phyloP scores from a whole-genome alignment of 495 filamentous ascomycete genomes.

The Trichoderma virens region DNA sequence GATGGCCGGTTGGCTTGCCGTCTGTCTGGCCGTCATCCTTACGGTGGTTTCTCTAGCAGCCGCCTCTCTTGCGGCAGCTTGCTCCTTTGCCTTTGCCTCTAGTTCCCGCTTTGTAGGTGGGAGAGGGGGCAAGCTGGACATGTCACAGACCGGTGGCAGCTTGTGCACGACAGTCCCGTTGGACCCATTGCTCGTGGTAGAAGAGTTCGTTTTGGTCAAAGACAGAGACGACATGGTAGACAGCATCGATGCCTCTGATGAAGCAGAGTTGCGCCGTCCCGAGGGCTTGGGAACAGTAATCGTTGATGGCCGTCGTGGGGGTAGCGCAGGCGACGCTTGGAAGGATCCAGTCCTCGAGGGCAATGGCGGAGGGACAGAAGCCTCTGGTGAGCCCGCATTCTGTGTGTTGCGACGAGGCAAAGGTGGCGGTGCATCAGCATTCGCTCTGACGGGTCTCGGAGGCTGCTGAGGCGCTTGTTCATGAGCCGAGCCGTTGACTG shows the following conservation, averaged over 20 bases:
- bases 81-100: constrained; percentile 37
- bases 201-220: constrained; percentile 23
- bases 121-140: constrained; percentile 43
- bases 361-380: constrained; percentile 31
- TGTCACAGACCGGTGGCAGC: constrained; percentile 40
- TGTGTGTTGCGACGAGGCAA: constrained; percentile 33
- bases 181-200: constrained; percentile 24
- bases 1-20: no score
- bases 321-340: constrained; percentile 31
- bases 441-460: constrained; percentile 16
- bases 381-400: constrained; percentile 18
- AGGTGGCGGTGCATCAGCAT: constrained; percentile 23
- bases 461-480: constrained; percentile 26
- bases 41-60: constrained; percentile 13
- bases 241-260: constrained; percentile 36
- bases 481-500: constrained; percentile 20
- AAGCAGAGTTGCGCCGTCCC: constrained; percentile 36
- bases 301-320: constrained; percentile 31
- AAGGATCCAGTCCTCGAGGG: constrained; percentile 26
- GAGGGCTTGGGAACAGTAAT: constrained; percentile 18
- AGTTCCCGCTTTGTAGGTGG: constrained; percentile 36
- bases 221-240: constrained; percentile 38
- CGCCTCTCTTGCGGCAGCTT: constrained; percentile 17
- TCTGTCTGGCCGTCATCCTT: constrained; percentile 19
- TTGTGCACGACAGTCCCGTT: constrained; percentile 26